phyloP scores from a whole-genome alignment of 2,329 filamentous ascomycete species.

The Beauveria scarabaeidicola region DNA sequence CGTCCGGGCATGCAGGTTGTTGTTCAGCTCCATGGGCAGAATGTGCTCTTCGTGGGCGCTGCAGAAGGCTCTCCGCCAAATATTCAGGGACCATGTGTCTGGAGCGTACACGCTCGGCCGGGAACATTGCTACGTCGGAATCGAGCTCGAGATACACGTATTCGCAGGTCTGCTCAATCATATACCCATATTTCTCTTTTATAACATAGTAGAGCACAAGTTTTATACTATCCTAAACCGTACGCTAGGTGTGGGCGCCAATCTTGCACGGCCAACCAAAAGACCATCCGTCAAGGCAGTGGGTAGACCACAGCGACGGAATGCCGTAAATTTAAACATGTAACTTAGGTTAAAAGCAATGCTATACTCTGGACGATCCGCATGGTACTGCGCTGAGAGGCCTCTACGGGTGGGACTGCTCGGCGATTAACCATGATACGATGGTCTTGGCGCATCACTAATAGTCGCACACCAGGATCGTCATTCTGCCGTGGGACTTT shows the following conservation, averaged over 20 bases:
- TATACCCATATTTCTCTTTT: too few relatives aligned
- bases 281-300: too few relatives aligned
- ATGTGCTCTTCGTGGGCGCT: not conserved
- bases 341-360: not conserved
- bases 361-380: not conserved
- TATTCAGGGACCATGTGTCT: not conserved
- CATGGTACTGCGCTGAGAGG: not conserved
- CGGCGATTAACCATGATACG: not conserved
- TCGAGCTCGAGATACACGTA: too few relatives aligned
- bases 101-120: not conserved
- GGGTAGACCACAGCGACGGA: too few relatives aligned
- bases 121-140: not conserved
- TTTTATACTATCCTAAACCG: too few relatives aligned
- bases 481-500: not conserved
- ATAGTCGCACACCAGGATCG: not conserved
- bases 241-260: too few relatives aligned
- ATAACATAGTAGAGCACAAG: too few relatives aligned
- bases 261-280: too few relatives aligned
- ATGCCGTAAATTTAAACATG: not conserved
- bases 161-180: too few relatives aligned
- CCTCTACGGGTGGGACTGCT: not conserved
- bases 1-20: not conserved
- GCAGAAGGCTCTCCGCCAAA: not conserved
- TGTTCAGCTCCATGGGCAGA: not conserved
- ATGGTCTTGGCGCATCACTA: not conserved